Conservation (phyloP, 2,329 filamentous ascomycete genomes). For the Gremmenia infestans region DNA sequence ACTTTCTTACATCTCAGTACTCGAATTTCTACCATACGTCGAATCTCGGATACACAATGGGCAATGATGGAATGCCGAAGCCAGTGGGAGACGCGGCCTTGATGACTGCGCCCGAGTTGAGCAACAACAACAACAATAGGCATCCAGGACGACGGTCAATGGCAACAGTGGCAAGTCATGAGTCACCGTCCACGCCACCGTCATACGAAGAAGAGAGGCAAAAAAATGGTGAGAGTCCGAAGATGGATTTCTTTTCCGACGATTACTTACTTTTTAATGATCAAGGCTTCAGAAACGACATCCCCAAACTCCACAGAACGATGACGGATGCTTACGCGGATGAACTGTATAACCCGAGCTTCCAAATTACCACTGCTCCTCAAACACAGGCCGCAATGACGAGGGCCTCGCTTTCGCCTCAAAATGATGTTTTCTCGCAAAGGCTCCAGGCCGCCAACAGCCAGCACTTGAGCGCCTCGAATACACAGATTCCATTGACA, state of each 20-base stretch:
- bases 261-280: conserved; percentile 58
- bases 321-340: conserved; percentile 83
- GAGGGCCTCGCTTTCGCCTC: conserved; percentile 42
- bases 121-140: not conserved
- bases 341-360: conserved; percentile 73
- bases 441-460: conserved; percentile 74
- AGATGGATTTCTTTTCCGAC: conserved; percentile 45
- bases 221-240: conserved; percentile 49
- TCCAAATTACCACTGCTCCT: conserved; percentile 51
- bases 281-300: conserved; percentile 49
- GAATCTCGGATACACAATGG: conserved; percentile 24
- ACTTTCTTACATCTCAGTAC: conserved; percentile 33
- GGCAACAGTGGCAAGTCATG: conserved; percentile 55
- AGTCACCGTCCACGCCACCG: conserved; percentile 55
- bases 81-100: conserved; percentile 23
- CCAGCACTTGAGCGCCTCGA: conserved; percentile 58
- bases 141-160: conserved; percentile 38
- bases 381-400: conserved; percentile 35
- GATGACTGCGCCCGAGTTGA: conserved; percentile 29
- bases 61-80: conserved; percentile 22
- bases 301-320: conserved; percentile 77
- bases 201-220: conserved; percentile 46
- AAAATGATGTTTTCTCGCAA: conserved; percentile 64
- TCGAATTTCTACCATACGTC: conserved; percentile 34
- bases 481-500: conserved; percentile 43